Evolutionary conservation across 768 basidiomycete genomes (phyloP), one percentile per base, ranked within the genome.

Genomic region (Porpolomopsis calyptriformis): DNA sequence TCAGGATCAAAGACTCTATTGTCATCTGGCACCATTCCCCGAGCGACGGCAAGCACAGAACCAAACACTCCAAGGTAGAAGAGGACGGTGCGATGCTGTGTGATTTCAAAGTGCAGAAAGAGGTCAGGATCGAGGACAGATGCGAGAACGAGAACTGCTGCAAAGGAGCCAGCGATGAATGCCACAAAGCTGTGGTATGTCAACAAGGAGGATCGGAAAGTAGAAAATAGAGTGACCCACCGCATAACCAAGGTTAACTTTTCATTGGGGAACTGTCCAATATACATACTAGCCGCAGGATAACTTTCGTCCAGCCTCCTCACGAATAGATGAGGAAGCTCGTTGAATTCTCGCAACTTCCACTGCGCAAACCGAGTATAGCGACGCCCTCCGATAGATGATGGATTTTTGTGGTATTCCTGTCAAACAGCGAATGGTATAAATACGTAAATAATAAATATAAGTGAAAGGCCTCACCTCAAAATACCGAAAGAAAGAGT

Each of bases 331-430:
- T 99, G 96, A 0, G 91, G 86, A 7, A 99, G 70, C 57, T 99
- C 96, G 60, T 99, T 99, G 71, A 97, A 99, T 60, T 99, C 96
- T 46, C 96, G 76, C 59, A 98, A 98, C 60, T 97, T 98, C 96
- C 96, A 99, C 50, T 89, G 82, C 3, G 93, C 93, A 49, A 85
- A 93, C 0, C 82, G 85, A 0, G 96, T 99, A 57, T 98, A 99
- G 46, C 85, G 77, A 25, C 96, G 81, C 9, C 85, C 81, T 29
- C 92, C 86, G 40, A 98, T 90, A 1, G 90, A 82, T 0, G 96
- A 97, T 1, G 94, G 96, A 58, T 98, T 91, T 64, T 94, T 94
- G 75, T 90, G 94, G 57, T 97, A 98, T 73, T 99, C 93, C 96
- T 99, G 54, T 41, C 35, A 43, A 9, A 39, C 26, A 27, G 33